phyloP scores from a whole-genome alignment of 2,329 filamentous ascomycete genomes.

The Colletotrichum sp. region DNA sequence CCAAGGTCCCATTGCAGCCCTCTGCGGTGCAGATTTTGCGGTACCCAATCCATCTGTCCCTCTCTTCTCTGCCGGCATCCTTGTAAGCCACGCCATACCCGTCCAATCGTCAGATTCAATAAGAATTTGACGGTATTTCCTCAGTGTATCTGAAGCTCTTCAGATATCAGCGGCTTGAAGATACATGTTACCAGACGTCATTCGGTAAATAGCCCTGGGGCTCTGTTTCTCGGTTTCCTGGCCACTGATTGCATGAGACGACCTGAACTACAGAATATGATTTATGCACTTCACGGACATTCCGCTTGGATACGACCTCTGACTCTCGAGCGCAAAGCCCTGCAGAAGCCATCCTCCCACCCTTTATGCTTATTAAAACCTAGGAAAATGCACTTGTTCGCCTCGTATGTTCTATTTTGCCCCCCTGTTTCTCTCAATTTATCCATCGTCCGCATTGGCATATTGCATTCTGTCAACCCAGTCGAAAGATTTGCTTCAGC shows the following conservation, averaged over 20 bases:
- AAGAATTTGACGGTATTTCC: constrained; percentile 1
- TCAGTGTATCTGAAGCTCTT: neutral
- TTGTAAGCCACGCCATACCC: constrained; percentile 2
- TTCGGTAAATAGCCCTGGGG: neutral
- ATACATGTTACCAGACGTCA: neutral
- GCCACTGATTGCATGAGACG: neutral
- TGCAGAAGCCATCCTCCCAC: neutral
- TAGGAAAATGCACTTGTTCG: neutral
- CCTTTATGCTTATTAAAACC: neutral
- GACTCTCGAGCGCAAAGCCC: neutral
- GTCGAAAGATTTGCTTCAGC: neutral
- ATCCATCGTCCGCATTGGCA: neutral
- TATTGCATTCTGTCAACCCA: neutral
- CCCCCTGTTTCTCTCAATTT: neutral
- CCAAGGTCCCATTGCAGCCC: neutral
- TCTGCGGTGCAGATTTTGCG: neutral
- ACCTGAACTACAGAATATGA: neutral
- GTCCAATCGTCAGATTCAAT: neutral
- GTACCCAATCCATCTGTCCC: neutral
- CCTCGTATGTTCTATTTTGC: neutral
- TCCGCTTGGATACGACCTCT: neutral
- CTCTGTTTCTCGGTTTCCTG: neutral
- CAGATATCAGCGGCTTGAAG: neutral
- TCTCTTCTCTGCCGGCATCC: neutral
- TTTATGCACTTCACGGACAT: neutral